Evolutionary conservation across 768 basidiomycete genomes (phyloP).

Genomic region (Holtermanniella nyarrowii): DNA sequence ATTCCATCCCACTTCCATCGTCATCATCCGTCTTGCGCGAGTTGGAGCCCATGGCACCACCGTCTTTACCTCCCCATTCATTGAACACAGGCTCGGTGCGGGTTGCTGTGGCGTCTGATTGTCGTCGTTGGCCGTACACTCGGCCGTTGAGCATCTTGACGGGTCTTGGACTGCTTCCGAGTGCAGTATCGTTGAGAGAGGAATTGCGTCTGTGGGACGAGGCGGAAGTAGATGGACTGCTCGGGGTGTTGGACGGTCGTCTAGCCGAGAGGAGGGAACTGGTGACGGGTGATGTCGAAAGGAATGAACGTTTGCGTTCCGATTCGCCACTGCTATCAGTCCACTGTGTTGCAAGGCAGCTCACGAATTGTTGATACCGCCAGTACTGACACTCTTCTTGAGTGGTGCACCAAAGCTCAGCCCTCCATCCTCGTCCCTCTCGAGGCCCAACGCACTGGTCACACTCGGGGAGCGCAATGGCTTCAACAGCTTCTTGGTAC

Average conservation of each 20-base stretch:
- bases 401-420: constrained; percentile 27
- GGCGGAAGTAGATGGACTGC: constrained; percentile 2
- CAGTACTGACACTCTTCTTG: constrained; percentile 38
- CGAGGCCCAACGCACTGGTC: neutral
- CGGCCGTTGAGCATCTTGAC: constrained; percentile 69
- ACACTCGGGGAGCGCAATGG: constrained; percentile 22
- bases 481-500: constrained; percentile 41
- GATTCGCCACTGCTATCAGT: constrained; percentile 7
- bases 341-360: constrained; percentile 1
- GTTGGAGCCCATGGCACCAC: constrained; percentile 62
- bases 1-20: constrained; percentile 78
- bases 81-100: constrained; percentile 65
- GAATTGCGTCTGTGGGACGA: constrained; percentile 23
- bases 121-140: constrained; percentile 53
- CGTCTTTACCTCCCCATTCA: constrained; percentile 61
- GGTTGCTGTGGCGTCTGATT: constrained; percentile 25
- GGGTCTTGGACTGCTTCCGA: constrained; percentile 17
- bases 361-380: constrained; percentile 37
- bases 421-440: neutral
- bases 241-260: neutral
- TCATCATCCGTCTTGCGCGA: constrained; percentile 48
- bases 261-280: constrained; percentile 8
- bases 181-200: constrained; percentile 33
- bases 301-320: constrained; percentile 26
- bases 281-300: constrained; percentile 6